Percentiles rank a stretch among this genome's conserved stretches.
These are phyloP conservation scores for Hirsutella rhossiliensis DNA, from an alignment of 2,329 filamentous ascomycete species.

Conservation along the genomic window DNA sequence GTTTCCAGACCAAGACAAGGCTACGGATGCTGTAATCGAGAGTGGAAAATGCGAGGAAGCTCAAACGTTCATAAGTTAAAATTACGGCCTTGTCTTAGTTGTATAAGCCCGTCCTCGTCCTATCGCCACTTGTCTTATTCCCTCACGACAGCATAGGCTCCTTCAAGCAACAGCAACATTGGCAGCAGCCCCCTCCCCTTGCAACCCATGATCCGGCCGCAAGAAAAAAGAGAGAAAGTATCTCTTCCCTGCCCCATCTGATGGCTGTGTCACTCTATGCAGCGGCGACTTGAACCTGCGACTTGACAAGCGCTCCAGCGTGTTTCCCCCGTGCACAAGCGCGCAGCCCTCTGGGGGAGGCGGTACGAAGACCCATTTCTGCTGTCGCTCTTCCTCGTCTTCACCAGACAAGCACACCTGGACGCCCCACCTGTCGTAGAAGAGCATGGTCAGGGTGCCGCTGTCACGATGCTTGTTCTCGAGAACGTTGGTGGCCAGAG, in stretches of 20 bases:
- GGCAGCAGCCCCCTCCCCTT: too few relatives aligned
- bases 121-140: too few relatives aligned
- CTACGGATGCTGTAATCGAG: too few relatives aligned
- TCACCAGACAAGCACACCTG: not conserved
- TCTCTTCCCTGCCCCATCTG: not conserved
- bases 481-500: not conserved
- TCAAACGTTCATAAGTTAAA: too few relatives aligned
- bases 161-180: too few relatives aligned
- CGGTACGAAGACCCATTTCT: not conserved
- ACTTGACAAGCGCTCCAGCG: not conserved
- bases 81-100: too few relatives aligned
- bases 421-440: not conserved
- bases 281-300: not conserved
- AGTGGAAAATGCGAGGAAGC: too few relatives aligned
- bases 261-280: not conserved
- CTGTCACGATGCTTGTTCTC: constrained; percentile 1
- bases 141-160: too few relatives aligned
- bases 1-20: too few relatives aligned
- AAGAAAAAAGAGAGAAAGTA: not conserved
- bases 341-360: not conserved
- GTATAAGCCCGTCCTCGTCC: too few relatives aligned
- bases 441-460: constrained; percentile 1
- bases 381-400: not conserved
- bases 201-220: too few relatives aligned
- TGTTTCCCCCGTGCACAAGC: not conserved